Conservation (phyloP, 805 yeast genomes). For the Kuraishia floccosa region DNA sequence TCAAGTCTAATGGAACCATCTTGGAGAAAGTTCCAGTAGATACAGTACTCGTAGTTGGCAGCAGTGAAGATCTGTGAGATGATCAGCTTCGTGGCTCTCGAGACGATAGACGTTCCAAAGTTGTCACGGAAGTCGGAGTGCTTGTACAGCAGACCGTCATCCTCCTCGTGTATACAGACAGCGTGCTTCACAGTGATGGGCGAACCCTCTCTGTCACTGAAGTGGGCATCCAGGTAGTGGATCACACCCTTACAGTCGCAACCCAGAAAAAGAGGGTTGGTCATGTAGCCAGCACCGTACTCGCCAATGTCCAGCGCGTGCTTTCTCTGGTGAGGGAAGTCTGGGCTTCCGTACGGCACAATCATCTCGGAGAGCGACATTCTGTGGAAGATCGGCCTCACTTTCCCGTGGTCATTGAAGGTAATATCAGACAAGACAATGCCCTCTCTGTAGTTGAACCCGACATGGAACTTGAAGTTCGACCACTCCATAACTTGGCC, state of each 20-base stretch:
- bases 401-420: slow-evolving; percentile 67
- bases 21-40: slow-evolving; percentile 76
- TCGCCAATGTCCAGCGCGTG: slow-evolving; percentile 84
- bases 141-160: slow-evolving; percentile 68
- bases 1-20: slow-evolving; percentile 78
- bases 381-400: slow-evolving; percentile 68
- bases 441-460: slow-evolving; percentile 82
- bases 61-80: slow-evolving; percentile 80
- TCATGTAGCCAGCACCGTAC: slow-evolving; percentile 81
- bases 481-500: slow-evolving; percentile 70
- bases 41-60: slow-evolving; percentile 77
- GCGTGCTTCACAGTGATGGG: slow-evolving; percentile 67
- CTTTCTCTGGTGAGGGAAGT: slow-evolving; percentile 73
- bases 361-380: slow-evolving; percentile 73
- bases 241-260: slow-evolving; percentile 84
- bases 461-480: slow-evolving; percentile 67
- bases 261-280: slow-evolving; percentile 68
- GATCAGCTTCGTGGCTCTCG: slow-evolving; percentile 65
- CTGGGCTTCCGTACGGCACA: slow-evolving; percentile 77
- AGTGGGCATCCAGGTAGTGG: slow-evolving; percentile 74
- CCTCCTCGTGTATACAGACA: slow-evolving; percentile 79
- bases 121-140: slow-evolving; percentile 80
- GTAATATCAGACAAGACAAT: slow-evolving; percentile 64
- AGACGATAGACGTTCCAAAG: slow-evolving; percentile 62
- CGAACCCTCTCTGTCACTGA: slow-evolving; percentile 55